phyloP scores from a whole-genome alignment of 208 protist species.

The Leishmania braziliensis region DNA sequence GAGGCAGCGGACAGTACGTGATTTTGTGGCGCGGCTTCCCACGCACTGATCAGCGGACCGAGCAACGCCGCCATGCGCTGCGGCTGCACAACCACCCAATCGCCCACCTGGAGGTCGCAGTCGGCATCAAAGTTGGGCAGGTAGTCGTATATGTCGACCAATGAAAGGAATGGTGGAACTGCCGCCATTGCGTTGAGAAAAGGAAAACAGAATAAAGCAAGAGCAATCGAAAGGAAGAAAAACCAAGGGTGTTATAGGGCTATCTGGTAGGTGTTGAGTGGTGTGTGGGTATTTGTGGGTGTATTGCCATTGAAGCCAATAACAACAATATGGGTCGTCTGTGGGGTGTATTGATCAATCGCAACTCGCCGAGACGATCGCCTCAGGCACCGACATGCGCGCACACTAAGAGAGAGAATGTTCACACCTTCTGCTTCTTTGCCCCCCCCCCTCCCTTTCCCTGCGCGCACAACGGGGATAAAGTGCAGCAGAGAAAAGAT shows the following conservation, averaged over 20 bases:
- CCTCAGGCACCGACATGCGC: neutral
- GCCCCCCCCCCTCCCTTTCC: neutral
- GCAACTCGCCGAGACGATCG: neutral
- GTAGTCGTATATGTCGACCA: conserved; percentile 52
- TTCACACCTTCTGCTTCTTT: neutral
- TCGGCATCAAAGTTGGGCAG: conserved; percentile 72
- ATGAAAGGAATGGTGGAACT: conserved; percentile 33
- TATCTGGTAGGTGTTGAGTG: neutral
- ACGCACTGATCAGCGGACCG: conserved; percentile 53
- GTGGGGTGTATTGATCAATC: neutral
- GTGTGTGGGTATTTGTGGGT: neutral
- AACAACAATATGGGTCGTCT: neutral
- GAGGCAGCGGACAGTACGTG: neutral
- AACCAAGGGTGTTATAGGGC: neutral
- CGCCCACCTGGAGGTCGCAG: conserved; percentile 70
- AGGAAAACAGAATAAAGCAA: neutral
- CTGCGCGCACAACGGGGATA: neutral
- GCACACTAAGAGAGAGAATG: neutral
- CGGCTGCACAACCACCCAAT: conserved; percentile 82
- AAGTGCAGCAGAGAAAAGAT: neutral
- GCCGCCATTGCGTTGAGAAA: conserved; percentile 1
- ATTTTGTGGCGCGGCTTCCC: conserved; percentile 21
- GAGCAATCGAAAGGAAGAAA: neutral
- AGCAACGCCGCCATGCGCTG: conserved; percentile 48
- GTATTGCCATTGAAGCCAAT: neutral